Evolutionary conservation across 2,329 filamentous ascomycete species (phyloP).

Genomic region (Diaporthe capsici): DNA sequence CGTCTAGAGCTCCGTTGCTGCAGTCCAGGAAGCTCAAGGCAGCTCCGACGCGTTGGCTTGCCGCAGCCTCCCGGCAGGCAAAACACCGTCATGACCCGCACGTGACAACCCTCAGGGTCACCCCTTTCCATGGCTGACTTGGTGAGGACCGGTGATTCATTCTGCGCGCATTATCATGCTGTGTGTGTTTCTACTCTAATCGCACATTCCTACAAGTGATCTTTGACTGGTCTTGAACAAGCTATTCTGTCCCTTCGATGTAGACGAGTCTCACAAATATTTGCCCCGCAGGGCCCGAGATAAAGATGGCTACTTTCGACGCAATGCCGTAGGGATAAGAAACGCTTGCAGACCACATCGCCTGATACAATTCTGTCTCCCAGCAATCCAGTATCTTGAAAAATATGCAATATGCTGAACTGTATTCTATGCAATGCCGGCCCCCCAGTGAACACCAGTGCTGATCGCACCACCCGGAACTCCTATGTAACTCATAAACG

Average conservation of each 20-base stretch:
- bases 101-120: conserved; percentile 29
- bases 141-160: background rate
- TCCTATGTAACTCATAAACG: conserved; percentile 5
- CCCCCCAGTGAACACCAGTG: conserved; percentile 17
- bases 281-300: background rate
- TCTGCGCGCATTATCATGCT: background rate
- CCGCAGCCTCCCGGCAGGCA: conserved; percentile 39
- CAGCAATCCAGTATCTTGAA: background rate
- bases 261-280: background rate
- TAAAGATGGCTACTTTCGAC: background rate
- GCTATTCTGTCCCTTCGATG: too few species aligned
- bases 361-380: background rate
- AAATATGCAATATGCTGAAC: background rate
- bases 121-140: background rate
- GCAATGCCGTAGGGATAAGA: background rate
- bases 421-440: conserved; percentile 28
- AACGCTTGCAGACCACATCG: background rate
- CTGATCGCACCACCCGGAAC: background rate
- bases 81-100: conserved; percentile 24
- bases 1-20: conserved; percentile 27
- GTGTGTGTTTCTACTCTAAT: background rate
- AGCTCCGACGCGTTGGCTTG: conserved; percentile 60
- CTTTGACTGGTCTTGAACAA: too few species aligned
- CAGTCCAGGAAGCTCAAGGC: conserved; percentile 56
- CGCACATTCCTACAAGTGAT: background rate